Evolutionary conservation across 441 rosid species (phyloP), one percentile per base, ranked within the genome.

Genomic region (Pelargonium citronellum): DNA sequence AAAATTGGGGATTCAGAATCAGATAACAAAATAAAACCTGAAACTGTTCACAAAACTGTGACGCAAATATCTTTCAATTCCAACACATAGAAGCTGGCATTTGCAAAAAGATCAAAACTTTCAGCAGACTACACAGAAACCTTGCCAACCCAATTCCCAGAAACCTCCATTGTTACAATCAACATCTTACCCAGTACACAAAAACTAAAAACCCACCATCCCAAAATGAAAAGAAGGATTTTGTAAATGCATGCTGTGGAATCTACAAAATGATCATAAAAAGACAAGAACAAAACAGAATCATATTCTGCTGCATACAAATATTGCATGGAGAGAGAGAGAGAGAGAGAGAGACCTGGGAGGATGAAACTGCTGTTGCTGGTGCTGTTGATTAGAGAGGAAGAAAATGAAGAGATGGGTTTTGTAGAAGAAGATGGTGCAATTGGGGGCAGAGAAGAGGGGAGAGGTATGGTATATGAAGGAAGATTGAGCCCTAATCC

Each of bases 351-450:
- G 5, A 17, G 60, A 53, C 60, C 60, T 53, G 60, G 15, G 60
- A 53, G 60, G 60, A 53, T 6, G 60, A 53, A 47, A 12, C 55
- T 53, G 19, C 20, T 53, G 60, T 15, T 53, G 60, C 55, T 53
- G 19, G 7, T 53, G 60, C 19, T 53, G 60, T 53, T 53, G 60
- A 53, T 53, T 53, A 17, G 60, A n/a, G 60, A 53, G 60, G 60
- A 13, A 5, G 17, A 53, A 13, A 53, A 53, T 53, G 60, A 15
- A 53, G 60, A 53, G 3, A 53, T 53, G 60, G 20, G 60, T 53
- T 53, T 53, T 16, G 60, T 20, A 53, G 60, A 53, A 53, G 17
- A 17, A 53, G 20, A n/a, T 17, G 17, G 3, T 5, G 60, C 15
- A 53, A 53, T 53, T 53, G 60, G 60, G 60, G 60, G 8, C 1